Base-by-base conservation (phyloP, 306 rosid species). In the Vachellia pachyceras region DNA sequence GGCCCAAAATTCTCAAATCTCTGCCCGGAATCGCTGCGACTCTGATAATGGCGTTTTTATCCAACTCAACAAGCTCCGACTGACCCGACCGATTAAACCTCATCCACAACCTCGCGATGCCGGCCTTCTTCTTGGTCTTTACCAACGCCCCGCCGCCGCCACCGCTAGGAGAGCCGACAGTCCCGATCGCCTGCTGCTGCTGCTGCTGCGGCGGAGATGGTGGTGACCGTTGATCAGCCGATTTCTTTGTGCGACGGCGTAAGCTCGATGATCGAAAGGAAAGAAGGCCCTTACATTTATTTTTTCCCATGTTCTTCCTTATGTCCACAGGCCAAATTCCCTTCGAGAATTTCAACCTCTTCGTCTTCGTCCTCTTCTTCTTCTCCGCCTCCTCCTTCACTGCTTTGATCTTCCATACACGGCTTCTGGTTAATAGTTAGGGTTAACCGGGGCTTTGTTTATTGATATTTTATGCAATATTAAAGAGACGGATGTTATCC, bases 71-170 rank as follows among this genome's bases (percentile, higher is more conserved):
- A 7, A 93, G 91, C 90, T 95, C 99, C 3, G 97, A 90, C 18
- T 61, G 69, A 1, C 99, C 98, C n/a, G 77, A 80, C 17, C 90
- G 89, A 57, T 95, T 92, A 54, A 95, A 86, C 54, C 97, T 86
- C 97, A 95, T 93, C 99, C 99, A 95, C 37, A 95, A 79, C 89
- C 90, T 86, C 40, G 97, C 84, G n/a, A 95, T 92, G 2, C 90
- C 93, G 17, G 93, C 85, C 81, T 95, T 95, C 90, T 95, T 95
- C 97, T 93, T 93, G 65, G 79, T 90, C 88, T 93, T 95, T 0
- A 80, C 83, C 52, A 67, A 72, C 5, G 71, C 60, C 66, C 75
- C 86, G 2, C 44, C 65, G 3, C n/a, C n/a, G n/a, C n/a, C n/a
- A n/a, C 15, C 82, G 29, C 39, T 85, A 2, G 84, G 89, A 1